Evolutionary conservation across 768 basidiomycete genomes (phyloP).

Genomic region (Favolaschia claudopus): DNA sequence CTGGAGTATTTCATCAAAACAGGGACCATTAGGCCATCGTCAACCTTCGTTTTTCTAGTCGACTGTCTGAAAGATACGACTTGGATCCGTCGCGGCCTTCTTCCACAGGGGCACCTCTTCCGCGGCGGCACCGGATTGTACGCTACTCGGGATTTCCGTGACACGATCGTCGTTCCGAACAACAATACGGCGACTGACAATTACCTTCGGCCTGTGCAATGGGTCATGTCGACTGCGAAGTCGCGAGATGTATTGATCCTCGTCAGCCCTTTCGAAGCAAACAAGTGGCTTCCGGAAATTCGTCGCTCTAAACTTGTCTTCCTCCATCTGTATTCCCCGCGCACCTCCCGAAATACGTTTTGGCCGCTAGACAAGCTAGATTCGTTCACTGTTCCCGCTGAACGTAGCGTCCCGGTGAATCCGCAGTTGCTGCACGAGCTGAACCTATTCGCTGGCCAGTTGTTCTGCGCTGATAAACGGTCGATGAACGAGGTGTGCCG

Average conservation of each 20-base stretch:
- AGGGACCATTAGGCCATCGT: not conserved
- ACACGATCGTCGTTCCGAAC: not conserved
- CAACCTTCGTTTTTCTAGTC: not conserved
- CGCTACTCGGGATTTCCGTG: slow-evolving; percentile 3
- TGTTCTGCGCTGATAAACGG: not conserved
- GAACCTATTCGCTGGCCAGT: not conserved
- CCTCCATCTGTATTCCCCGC: slow-evolving; percentile 10
- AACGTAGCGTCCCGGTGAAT: not conserved
- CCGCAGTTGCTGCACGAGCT: not conserved
- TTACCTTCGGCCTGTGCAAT: slow-evolving; percentile 17
- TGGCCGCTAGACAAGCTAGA: not conserved
- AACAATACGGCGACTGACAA: not conserved
- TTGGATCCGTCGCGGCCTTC: not conserved
- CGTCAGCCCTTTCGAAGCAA: slow-evolving; percentile 15
- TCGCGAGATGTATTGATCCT: not conserved
- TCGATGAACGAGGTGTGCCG: not conserved
- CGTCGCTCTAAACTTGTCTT: not conserved
- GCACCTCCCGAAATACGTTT: slow-evolving; percentile 2
- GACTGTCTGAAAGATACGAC: slow-evolving; percentile 12
- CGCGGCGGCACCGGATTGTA: not conserved
- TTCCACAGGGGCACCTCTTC: slow-evolving; percentile 4
- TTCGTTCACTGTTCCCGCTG: not conserved
- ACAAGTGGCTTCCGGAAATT: slow-evolving; percentile 9
- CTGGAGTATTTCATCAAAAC: not conserved
- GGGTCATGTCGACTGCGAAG: slow-evolving; percentile 7